Evolutionary conservation across 1,284 basidiomycete species (phyloP).

Genomic region (Sanghuangporus weigelae): DNA sequence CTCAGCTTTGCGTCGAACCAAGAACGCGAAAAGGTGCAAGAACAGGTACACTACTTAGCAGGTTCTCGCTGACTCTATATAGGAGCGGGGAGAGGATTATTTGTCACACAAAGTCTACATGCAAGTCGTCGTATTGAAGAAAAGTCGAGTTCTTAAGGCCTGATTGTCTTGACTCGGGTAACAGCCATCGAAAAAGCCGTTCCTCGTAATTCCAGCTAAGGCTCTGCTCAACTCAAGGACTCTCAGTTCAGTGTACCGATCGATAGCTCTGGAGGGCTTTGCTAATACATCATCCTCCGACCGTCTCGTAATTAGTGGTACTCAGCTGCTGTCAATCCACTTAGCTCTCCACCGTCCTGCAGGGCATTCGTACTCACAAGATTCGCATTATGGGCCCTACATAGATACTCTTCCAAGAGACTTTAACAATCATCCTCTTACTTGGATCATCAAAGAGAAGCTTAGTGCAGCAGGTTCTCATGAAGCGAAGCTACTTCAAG

Average conservation of each 20-base stretch:
- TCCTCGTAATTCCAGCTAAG: conserved; percentile 66
- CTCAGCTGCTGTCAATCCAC: conserved; percentile 48
- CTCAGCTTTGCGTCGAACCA: conserved; percentile 41
- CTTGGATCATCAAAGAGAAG: conserved; percentile 50
- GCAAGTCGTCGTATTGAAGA: conserved; percentile 29
- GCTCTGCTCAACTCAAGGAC: conserved; percentile 70
- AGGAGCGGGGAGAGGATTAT: conserved; percentile 72
- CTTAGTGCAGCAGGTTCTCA: conserved; percentile 9
- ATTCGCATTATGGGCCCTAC: conserved; percentile 69
- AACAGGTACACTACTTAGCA: background rate
- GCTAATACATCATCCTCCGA: conserved; percentile 6
- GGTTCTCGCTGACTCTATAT: background rate
- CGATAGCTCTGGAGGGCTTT: conserved; percentile 11
- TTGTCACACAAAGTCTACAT: conserved; percentile 42
- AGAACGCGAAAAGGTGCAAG: conserved; percentile 24
- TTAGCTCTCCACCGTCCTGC: conserved; percentile 35
- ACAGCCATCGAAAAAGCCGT: conserved; percentile 21
- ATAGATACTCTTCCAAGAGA: conserved; percentile 65
- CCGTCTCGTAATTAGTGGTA: conserved; percentile 41
- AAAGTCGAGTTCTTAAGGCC: background rate
- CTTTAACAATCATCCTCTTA: conserved; percentile 72
- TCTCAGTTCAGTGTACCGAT: conserved; percentile 48
- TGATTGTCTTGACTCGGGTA: background rate
- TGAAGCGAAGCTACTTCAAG: conserved; percentile 32
- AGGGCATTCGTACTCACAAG: conserved; percentile 34